These are phyloP conservation scores for Rutidosis leptorrhynchoides DNA, from an alignment of 129 eudicot genomes.

Conservation along the genomic window DNA sequence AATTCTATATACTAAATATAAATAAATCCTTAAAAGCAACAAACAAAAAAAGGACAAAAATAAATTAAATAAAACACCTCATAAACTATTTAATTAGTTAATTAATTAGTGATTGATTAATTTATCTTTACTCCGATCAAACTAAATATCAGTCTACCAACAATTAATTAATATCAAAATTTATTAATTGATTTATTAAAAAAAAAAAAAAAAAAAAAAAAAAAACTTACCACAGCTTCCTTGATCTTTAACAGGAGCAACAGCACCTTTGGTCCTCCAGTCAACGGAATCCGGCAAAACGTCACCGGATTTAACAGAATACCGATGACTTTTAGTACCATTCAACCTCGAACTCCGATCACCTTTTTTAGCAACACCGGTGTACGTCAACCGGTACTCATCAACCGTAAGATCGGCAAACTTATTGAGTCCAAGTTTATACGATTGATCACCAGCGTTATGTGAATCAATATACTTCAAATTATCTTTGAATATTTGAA, in stretches of 20 bases:
- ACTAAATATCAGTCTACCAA: neutral
- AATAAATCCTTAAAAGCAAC: neutral
- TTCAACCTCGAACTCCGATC: slow-evolving; percentile 20
- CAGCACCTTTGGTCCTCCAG: slow-evolving; percentile 82
- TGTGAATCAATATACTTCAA: slow-evolving; percentile 61
- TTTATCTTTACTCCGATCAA: too few species aligned
- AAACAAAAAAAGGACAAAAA: neutral
- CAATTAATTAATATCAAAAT: neutral
- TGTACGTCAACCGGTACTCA: slow-evolving; percentile 55
- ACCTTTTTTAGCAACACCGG: slow-evolving; percentile 37
- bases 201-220: neutral
- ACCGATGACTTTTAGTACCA: slow-evolving; percentile 48
- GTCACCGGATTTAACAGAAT: slow-evolving; percentile 43
- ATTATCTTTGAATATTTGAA: slow-evolving; percentile 74
- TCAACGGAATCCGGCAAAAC: slow-evolving; percentile 72
- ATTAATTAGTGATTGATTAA: too few species aligned
- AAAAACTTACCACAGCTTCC: slow-evolving; percentile 71
- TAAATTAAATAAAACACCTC: neutral
- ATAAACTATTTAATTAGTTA: neutral
- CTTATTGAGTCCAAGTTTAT: slow-evolving; percentile 62
- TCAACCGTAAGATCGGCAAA: slow-evolving; percentile 84
- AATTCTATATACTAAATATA: too few species aligned
- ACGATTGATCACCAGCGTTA: slow-evolving; percentile 43
- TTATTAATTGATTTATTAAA: neutral
- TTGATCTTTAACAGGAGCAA: slow-evolving; percentile 70